Percentiles rank a stretch among this genome's conserved stretches.
These are phyloP conservation scores for Paramecium octaurelia DNA, from an alignment of 73 alveolate species.

Conservation along the genomic window DNA sequence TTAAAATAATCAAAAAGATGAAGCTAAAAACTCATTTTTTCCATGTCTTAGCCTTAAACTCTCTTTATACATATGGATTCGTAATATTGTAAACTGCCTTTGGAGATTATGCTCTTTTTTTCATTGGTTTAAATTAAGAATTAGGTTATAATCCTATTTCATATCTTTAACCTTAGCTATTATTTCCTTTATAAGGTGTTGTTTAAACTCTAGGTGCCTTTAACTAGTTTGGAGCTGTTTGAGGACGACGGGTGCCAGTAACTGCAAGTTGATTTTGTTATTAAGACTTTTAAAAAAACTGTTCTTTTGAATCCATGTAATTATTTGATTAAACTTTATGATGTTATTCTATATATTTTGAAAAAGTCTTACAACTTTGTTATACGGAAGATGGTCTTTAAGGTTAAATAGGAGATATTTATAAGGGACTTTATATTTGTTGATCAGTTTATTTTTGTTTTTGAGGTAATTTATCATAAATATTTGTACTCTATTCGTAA, in stretches of 20 bases:
- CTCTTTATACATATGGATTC: not conserved
- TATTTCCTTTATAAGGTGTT: slow-evolving; percentile 29
- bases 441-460: not conserved
- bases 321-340: not conserved
- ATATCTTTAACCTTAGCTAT: not conserved
- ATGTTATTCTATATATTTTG: not conserved
- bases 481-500: not conserved
- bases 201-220: slow-evolving; percentile 19
- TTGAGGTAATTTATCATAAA: not conserved
- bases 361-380: not conserved
- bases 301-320: not conserved
- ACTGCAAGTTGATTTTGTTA: not conserved
- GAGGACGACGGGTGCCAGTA: not conserved
- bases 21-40: not conserved
- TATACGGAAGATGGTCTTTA: not conserved
- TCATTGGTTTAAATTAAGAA: slow-evolving; percentile 23
- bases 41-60: not conserved
- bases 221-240: slow-evolving; percentile 30
- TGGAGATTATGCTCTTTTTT: slow-evolving; percentile 37
- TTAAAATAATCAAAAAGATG: not conserved
- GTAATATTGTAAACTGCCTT: not conserved
- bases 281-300: not conserved
- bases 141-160: not conserved
- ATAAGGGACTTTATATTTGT: not conserved
- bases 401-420: not conserved